phyloP scores from a whole-genome alignment of 2,329 filamentous ascomycete genomes.

The Hypoxylon sp. region DNA sequence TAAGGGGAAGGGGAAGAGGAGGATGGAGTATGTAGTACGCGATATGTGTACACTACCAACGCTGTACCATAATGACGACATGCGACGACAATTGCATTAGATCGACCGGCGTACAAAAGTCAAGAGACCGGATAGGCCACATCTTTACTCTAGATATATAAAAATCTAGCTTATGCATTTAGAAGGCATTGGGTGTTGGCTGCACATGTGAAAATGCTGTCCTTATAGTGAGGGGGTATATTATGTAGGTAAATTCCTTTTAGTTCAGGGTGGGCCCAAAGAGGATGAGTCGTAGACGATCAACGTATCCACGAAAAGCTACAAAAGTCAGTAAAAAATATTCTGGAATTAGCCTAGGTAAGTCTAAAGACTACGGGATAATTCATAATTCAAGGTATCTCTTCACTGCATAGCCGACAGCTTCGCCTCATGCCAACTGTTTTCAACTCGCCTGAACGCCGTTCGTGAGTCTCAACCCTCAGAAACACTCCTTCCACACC shows the following conservation, averaged over 20 bases:
- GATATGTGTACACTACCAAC: constrained; percentile 11
- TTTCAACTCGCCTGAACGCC: constrained; percentile 40
- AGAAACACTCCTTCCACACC: constrained; percentile 10
- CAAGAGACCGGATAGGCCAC: constrained; percentile 24
- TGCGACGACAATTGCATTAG: constrained; percentile 20
- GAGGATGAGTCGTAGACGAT: background rate
- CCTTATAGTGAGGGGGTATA: background rate
- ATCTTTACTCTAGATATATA: constrained; percentile 34
- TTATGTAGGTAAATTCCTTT: background rate
- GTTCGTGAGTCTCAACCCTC: constrained; percentile 26
- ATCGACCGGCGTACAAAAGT: constrained; percentile 27
- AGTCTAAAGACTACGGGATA: constrained; percentile 15
- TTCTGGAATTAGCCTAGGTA: background rate
- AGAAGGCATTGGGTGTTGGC: background rate
- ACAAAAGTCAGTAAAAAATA: background rate
- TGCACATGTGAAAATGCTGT: background rate
- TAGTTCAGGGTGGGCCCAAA: background rate
- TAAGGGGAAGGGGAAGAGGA: background rate
- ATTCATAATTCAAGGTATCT: constrained; percentile 40
- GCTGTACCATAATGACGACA: constrained; percentile 30
- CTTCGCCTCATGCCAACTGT: constrained; percentile 29
- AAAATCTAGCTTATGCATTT: constrained; percentile 19
- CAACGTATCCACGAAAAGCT: background rate
- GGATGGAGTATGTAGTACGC: constrained; percentile 1
- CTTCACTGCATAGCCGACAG: constrained; percentile 33